Evolutionary conservation across 441 rosid species (phyloP).

Genomic region (Euphorbia corollata): DNA sequence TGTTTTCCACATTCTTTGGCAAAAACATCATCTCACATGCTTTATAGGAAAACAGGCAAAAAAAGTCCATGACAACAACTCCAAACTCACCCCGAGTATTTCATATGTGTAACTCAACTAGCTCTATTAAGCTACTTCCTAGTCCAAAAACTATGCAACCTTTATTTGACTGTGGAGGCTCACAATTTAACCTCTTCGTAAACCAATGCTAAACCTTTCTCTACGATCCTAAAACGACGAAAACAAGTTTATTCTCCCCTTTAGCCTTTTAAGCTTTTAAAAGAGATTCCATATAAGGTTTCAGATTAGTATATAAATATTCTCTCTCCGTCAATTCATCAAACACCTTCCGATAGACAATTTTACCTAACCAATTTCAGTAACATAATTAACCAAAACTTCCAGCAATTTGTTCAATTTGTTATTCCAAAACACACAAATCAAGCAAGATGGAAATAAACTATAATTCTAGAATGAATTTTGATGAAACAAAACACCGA

Average conservation of each 20-base stretch:
- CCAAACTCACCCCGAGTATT: neutral
- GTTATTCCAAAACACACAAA: neutral
- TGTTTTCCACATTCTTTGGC: too few species aligned
- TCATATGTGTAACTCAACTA: neutral
- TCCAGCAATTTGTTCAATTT: neutral
- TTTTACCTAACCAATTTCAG: neutral
- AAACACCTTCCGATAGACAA: neutral
- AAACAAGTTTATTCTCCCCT: neutral
- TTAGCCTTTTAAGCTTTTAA: neutral
- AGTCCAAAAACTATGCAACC: too few species aligned
- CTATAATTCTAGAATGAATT: neutral
- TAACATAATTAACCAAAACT: conserved; percentile 1
- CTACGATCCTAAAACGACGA: neutral
- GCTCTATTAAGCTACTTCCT: neutral
- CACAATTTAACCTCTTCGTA: neutral
- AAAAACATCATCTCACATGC: too few species aligned
- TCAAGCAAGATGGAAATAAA: neutral
- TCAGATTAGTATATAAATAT: neutral
- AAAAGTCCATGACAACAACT: too few species aligned
- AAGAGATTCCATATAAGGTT: neutral
- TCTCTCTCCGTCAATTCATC: conserved; percentile 1
- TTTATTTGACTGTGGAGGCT: neutral
- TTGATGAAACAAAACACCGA: neutral
- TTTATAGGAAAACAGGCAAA: too few species aligned
- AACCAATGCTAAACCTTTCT: neutral